Percentiles rank a stretch among this genome's conserved stretches.
Conservation (phyloP, 2,329 filamentous ascomycete species). For the Colletotrichum tamarilloi region DNA sequence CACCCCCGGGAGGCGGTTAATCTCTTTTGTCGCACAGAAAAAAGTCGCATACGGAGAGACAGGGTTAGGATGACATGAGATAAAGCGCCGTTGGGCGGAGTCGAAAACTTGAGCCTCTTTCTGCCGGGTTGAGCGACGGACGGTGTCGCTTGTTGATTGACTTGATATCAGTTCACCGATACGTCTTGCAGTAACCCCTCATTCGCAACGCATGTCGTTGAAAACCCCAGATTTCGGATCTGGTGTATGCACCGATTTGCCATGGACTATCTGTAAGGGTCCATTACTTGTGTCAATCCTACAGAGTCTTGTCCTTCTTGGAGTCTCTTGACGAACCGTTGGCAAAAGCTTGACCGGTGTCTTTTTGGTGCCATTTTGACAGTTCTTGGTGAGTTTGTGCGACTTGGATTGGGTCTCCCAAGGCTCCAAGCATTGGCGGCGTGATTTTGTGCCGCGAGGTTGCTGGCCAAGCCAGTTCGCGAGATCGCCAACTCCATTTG, state of each 20-base stretch:
- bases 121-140: not conserved
- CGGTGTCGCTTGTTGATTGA: not conserved
- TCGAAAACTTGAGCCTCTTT: not conserved
- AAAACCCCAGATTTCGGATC: conserved; percentile 26
- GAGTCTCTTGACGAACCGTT: conserved; percentile 18
- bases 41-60: conserved; percentile 13
- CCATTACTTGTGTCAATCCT: conserved; percentile 14
- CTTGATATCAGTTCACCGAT: not conserved
- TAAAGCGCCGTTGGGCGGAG: conserved; percentile 1
- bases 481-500: conserved; percentile 28
- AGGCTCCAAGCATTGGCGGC: conserved; percentile 29
- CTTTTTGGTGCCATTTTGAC: not conserved
- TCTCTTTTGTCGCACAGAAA: conserved; percentile 14
- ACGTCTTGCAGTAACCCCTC: not conserved
- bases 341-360: conserved; percentile 33
- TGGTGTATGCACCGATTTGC: not conserved
- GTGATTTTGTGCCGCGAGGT: conserved; percentile 19
- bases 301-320: conserved; percentile 5
- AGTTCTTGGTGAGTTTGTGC: conserved; percentile 19
- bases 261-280: conserved; percentile 19
- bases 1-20: conserved; percentile 19
- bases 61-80: not conserved
- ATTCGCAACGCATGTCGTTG: conserved; percentile 11
- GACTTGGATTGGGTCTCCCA: conserved; percentile 13
- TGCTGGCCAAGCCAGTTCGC: conserved; percentile 31